Percentiles rank a stretch among this genome's conserved stretches.
These are phyloP conservation scores for Podospora appendiculata DNA, from an alignment of 495 filamentous ascomycete species.

Conservation along the genomic window DNA sequence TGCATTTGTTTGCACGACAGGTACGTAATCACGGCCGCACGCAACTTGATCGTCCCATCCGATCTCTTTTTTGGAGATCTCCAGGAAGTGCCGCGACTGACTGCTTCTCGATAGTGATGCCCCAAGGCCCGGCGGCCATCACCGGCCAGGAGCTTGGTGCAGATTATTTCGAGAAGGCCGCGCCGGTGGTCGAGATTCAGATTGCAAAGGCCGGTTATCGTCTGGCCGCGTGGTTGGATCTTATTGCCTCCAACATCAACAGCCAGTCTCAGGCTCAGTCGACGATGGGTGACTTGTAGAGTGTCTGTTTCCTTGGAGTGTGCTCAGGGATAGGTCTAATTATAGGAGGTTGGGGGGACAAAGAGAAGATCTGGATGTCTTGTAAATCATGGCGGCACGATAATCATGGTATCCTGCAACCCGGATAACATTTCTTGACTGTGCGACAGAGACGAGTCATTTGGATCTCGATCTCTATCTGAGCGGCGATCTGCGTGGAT, in stretches of 20 bases:
- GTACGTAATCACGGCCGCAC: slow-evolving; percentile 24
- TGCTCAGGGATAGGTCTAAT: not conserved
- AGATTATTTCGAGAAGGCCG: slow-evolving; percentile 54
- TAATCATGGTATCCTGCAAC: too few species aligned
- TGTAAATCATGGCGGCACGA: too few species aligned
- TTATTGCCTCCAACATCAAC: slow-evolving; percentile 32
- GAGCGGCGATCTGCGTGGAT: too few species aligned
- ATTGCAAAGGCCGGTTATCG: slow-evolving; percentile 71
- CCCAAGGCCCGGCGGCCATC: slow-evolving; percentile 44
- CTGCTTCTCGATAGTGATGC: slow-evolving; percentile 38
- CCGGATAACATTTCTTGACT: too few species aligned
- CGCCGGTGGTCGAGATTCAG: slow-evolving; percentile 59
- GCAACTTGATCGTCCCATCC: not conserved
- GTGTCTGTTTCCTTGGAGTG: not conserved
- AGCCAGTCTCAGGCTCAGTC: not conserved
- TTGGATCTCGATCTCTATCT: too few species aligned
- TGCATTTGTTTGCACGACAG: slow-evolving; percentile 45
- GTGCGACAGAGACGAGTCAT: too few species aligned
- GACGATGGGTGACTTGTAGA: slow-evolving; percentile 8
- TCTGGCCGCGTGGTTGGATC: slow-evolving; percentile 53
- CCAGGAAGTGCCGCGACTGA: too few species aligned
- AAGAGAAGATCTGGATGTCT: too few species aligned
- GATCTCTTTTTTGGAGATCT: not conserved
- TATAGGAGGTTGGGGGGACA: too few species aligned
- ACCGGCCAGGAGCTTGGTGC: slow-evolving; percentile 50